These are phyloP conservation scores for Metrosideros polymorpha DNA, from an alignment of 441 rosid genomes.

Conservation along the genomic window DNA sequence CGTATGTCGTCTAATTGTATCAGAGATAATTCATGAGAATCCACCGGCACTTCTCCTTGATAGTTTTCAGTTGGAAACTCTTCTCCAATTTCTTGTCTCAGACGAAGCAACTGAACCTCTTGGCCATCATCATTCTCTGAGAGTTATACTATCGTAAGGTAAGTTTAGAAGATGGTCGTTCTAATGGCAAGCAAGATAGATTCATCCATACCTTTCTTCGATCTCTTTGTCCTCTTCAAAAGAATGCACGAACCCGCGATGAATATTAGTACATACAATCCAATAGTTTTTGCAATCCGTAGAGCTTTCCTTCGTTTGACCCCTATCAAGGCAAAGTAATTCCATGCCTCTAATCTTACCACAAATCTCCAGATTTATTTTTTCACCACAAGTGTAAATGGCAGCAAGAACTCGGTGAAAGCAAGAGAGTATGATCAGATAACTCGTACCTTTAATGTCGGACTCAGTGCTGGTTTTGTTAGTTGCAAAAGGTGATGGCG, in stretches of 20 bases:
- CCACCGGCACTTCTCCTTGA: background rate
- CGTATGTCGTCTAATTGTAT: background rate
- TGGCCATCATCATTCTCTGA: background rate
- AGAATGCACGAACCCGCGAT: background rate
- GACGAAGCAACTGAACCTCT: background rate
- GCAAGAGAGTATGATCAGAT: background rate
- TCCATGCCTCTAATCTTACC: too few relatives aligned
- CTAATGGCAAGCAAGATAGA: background rate
- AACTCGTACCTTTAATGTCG: background rate
- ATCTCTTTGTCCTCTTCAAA: background rate
- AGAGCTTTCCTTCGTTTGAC: background rate
- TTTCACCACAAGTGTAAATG: too few relatives aligned
- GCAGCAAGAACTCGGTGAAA: too few relatives aligned
- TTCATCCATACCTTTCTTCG: too few relatives aligned
- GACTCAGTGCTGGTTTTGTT: background rate
- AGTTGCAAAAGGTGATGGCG: background rate
- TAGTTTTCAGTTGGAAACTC: background rate
- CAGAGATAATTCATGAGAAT: background rate
- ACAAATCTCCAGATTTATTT: background rate
- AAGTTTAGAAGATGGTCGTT: background rate
- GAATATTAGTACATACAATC: background rate
- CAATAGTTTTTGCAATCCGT: background rate
- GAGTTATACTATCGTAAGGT: background rate
- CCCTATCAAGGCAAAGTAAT: background rate
- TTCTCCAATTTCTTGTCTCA: background rate